These are phyloP conservation scores for Candolleomyces eurysporus DNA, from an alignment of 768 basidiomycete genomes.

Conservation along the genomic window DNA sequence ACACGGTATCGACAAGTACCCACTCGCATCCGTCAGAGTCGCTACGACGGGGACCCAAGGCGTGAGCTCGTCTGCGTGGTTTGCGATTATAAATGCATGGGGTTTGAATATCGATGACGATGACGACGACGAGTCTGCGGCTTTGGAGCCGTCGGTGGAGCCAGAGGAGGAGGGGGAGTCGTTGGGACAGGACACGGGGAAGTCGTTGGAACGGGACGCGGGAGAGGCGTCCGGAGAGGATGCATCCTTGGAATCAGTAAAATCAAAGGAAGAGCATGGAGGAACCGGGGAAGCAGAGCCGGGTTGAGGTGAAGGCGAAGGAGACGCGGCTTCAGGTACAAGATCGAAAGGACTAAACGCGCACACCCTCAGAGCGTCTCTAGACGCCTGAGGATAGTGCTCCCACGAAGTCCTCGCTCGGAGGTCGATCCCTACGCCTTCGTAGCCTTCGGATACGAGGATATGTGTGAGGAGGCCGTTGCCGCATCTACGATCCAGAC, in stretches of 20 bases:
- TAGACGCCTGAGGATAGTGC: slow-evolving; percentile 67
- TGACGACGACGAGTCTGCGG: too few species aligned
- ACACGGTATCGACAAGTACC: slow-evolving; percentile 85
- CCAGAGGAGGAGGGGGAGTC: too few species aligned
- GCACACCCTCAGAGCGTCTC: slow-evolving; percentile 57
- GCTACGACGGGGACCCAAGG: slow-evolving; percentile 91
- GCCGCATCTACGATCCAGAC: slow-evolving; percentile 60
- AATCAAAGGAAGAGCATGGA: too few species aligned
- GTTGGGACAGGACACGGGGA: too few species aligned
- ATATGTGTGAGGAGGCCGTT: slow-evolving; percentile 93
- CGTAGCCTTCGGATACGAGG: slow-evolving; percentile 78
- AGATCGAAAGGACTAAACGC: slow-evolving; percentile 62
- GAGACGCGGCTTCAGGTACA: background rate
- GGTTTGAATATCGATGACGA: slow-evolving; percentile 28
- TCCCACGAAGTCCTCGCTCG: slow-evolving; percentile 84
- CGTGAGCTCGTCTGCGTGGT: slow-evolving; percentile 95
- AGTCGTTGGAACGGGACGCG: too few species aligned
- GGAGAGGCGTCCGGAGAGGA: too few species aligned
- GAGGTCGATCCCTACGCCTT: slow-evolving; percentile 82
- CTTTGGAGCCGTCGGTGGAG: too few species aligned
- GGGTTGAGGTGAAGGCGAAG: too few species aligned
- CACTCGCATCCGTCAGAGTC: slow-evolving; percentile 54
- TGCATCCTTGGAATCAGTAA: too few species aligned
- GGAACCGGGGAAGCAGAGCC: too few species aligned
- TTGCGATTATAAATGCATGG: slow-evolving; percentile 81